These are phyloP conservation scores for Pyricularia sp. DNA, from an alignment of 2,329 filamentous ascomycete genomes.

Conservation along the genomic window DNA sequence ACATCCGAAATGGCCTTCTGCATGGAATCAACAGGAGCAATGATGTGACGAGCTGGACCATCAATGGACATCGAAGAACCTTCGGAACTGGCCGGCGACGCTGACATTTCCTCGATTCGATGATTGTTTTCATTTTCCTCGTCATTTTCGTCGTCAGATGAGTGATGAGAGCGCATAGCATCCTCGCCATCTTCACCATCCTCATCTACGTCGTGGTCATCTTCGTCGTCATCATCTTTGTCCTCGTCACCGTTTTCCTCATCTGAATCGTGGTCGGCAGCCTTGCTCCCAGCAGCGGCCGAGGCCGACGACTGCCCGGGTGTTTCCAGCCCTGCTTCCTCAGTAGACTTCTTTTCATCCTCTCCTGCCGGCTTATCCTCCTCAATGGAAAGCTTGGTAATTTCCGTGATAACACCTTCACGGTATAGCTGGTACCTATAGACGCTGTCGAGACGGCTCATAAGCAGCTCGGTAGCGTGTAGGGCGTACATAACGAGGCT, in stretches of 20 bases:
- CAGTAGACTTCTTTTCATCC: conserved; percentile 11
- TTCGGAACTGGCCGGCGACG: conserved; percentile 53
- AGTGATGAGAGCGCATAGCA: conserved; percentile 14
- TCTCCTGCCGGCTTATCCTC: conserved; percentile 21
- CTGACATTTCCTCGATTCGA: conserved; percentile 45
- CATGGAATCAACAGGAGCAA: conserved; percentile 41
- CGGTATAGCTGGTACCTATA: conserved; percentile 96
- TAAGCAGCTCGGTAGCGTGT: conserved; percentile 77
- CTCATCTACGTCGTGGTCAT: conserved; percentile 34
- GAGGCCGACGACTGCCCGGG: conserved; percentile 1
- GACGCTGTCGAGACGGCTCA: conserved; percentile 71
- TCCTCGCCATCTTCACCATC: conserved; percentile 30
- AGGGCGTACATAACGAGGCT: conserved; percentile 76
- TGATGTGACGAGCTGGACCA: conserved; percentile 33
- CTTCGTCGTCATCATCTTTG: conserved; percentile 22
- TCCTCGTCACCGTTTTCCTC: conserved; percentile 24
- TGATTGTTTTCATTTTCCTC: conserved; percentile 35
- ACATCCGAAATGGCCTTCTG: conserved; percentile 61
- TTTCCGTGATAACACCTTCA: conserved; percentile 88
- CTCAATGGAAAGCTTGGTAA: conserved; percentile 57
- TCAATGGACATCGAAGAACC: conserved; percentile 53
- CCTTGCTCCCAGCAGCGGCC: background rate
- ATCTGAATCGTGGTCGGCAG: conserved; percentile 11
- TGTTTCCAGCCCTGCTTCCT: conserved; percentile 2
- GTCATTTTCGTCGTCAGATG: conserved; percentile 31